A percentile compares a stretch with the other conserved stretches of the same genome.
Evolutionary conservation across 225 moss, liverwort and hornwort genomes (phyloP).

Genomic region (Bryum argenteum): DNA sequence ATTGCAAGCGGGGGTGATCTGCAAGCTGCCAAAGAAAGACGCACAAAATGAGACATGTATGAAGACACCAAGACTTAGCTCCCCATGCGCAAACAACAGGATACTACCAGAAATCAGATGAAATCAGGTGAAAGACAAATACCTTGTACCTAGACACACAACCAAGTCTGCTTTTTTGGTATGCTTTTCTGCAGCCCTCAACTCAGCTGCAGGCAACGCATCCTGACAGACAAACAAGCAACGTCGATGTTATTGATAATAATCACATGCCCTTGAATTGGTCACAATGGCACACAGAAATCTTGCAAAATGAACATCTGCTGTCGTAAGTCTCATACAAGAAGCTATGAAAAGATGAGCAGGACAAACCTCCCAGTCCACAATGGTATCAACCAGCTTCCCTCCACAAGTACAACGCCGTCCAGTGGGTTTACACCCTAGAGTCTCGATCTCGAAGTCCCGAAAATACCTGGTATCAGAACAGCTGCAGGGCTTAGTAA

Average conservation of each 20-base stretch:
- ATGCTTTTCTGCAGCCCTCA: conserved; percentile 83
- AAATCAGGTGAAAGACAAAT: conserved; percentile 19
- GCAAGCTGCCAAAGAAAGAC: conserved; percentile 58
- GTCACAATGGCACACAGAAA: conserved; percentile 14
- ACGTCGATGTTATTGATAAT: not conserved
- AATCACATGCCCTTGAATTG: conserved; percentile 4
- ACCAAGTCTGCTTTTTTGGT: conserved; percentile 77
- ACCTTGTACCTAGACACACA: conserved; percentile 89
- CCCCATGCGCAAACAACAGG: conserved; percentile 7
- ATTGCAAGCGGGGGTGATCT: conserved; percentile 89
- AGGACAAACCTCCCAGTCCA: conserved; percentile 81
- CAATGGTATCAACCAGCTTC: conserved; percentile 83
- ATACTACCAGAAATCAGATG: conserved; percentile 8
- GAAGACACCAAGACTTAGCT: conserved; percentile 15
- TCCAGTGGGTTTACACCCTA: conserved; percentile 79
- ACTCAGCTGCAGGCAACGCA: conserved; percentile 73
- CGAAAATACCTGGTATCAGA: conserved; percentile 73
- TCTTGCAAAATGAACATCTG: not conserved
- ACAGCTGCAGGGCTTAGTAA: conserved; percentile 26
- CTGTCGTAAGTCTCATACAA: not conserved
- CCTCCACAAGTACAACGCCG: conserved; percentile 73
- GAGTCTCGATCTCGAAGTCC: conserved; percentile 87
- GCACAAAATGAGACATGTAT: conserved; percentile 8
- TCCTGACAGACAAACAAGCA: conserved; percentile 52
- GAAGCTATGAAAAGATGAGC: conserved; percentile 3